phyloP scores from a whole-genome alignment of 1,284 basidiomycete genomes.

The Rhodotorula sp. region DNA sequence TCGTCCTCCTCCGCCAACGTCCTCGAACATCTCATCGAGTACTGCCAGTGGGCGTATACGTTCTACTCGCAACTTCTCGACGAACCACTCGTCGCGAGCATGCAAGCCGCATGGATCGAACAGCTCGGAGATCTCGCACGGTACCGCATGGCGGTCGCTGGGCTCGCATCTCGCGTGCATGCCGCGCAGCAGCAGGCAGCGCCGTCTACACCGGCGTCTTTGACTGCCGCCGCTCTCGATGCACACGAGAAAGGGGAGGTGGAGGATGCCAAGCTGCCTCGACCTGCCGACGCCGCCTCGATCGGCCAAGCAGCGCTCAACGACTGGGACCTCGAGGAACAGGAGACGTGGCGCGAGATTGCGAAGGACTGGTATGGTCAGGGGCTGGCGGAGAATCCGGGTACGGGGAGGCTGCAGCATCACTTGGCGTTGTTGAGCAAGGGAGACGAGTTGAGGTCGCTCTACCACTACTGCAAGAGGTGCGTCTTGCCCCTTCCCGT shows the following conservation, averaged over 20 bases:
- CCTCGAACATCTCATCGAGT: slow-evolving; percentile 76
- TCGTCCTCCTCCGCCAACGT: slow-evolving; percentile 40
- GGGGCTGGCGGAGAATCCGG: slow-evolving; percentile 83
- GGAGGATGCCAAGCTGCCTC: not conserved
- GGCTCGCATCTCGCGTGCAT: slow-evolving; percentile 34
- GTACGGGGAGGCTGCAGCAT: slow-evolving; percentile 87
- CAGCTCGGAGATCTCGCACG: slow-evolving; percentile 92
- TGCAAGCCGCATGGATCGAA: slow-evolving; percentile 87
- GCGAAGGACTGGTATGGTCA: slow-evolving; percentile 90
- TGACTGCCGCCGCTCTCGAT: slow-evolving; percentile 32
- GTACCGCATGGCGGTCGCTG: slow-evolving; percentile 87
- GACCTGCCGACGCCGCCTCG: slow-evolving; percentile 52
- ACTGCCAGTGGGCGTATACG: slow-evolving; percentile 91
- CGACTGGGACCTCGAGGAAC: slow-evolving; percentile 83
- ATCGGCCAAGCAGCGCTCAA: slow-evolving; percentile 85
- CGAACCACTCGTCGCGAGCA: slow-evolving; percentile 67
- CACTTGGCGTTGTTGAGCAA: slow-evolving; percentile 87
- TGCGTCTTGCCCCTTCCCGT: slow-evolving; percentile 48
- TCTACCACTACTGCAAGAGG: slow-evolving; percentile 97
- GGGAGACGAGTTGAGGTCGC: slow-evolving; percentile 72
- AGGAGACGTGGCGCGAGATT: slow-evolving; percentile 85
- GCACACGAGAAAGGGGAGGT: slow-evolving; percentile 45
- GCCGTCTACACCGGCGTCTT: not conserved
- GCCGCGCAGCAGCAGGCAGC: slow-evolving; percentile 18
- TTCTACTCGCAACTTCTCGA: slow-evolving; percentile 90